Evolutionary conservation across 202 grass and related monocot genomes (phyloP).

Genomic region (Dendrocalamus latiflorus): DNA sequence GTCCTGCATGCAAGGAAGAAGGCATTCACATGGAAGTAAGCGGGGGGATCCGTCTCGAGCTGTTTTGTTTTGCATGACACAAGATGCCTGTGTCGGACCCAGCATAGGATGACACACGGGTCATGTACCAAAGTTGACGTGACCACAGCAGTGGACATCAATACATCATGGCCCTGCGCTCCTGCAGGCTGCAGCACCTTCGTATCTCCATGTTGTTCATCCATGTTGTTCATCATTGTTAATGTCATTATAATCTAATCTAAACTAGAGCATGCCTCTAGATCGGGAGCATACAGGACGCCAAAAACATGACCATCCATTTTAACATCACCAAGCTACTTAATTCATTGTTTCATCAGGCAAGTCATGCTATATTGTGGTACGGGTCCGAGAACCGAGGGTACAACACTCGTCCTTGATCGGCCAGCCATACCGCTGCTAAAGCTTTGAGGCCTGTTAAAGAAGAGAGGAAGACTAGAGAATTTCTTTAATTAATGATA

Average conservation of each 20-base stretch:
- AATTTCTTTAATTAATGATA: too few relatives aligned
- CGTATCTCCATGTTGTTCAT: background rate
- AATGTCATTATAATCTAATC: slow-evolving; percentile 20
- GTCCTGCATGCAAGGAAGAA: slow-evolving; percentile 16
- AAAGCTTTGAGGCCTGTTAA: too few relatives aligned
- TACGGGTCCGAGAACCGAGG: too few relatives aligned
- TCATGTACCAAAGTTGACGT: slow-evolving; percentile 3
- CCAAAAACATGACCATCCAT: background rate
- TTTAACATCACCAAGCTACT: background rate
- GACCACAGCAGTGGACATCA: background rate
- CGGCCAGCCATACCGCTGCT: too few relatives aligned
- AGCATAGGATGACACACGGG: background rate
- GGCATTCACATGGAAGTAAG: slow-evolving; percentile 38
- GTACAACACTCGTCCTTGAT: too few relatives aligned
- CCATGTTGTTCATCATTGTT: background rate
- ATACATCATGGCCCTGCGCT: background rate
- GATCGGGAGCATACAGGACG: background rate
- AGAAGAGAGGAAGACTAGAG: too few relatives aligned
- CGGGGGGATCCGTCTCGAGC: slow-evolving; percentile 28
- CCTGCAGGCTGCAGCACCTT: background rate
- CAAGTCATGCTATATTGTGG: background rate
- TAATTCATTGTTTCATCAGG: background rate
- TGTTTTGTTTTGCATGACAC: slow-evolving; percentile 19
- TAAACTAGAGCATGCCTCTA: slow-evolving; percentile 29
- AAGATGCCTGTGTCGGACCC: slow-evolving; percentile 15